phyloP scores from a whole-genome alignment of 805 yeast genomes.

The Huiozyma naganishii region DNA sequence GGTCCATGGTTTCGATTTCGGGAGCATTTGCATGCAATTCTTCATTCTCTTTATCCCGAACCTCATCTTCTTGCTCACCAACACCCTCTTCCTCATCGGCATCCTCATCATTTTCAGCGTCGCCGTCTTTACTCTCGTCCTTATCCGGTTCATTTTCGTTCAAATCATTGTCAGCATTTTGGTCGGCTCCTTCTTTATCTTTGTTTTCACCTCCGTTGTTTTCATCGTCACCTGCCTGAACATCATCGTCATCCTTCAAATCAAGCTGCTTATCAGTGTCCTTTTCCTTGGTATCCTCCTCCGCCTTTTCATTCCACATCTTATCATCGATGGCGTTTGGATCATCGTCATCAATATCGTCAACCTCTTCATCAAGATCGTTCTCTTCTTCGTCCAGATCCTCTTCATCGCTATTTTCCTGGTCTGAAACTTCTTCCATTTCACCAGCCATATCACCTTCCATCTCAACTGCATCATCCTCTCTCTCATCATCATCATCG shows the following conservation, averaged over 20 bases:
- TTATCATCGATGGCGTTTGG: constrained; percentile 93
- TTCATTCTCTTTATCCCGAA: constrained; percentile 55
- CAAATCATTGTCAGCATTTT: constrained; percentile 24
- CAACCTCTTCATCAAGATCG: constrained; percentile 80
- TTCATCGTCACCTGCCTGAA: constrained; percentile 31
- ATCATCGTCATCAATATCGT: constrained; percentile 79
- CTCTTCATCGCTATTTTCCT: constrained; percentile 45
- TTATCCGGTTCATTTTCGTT: constrained; percentile 29
- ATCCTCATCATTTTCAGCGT: constrained; percentile 41
- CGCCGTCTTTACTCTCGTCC: constrained; percentile 39
- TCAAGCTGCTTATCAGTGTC: constrained; percentile 65
- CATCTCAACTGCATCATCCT: constrained; percentile 78
- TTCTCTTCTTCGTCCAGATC: constrained; percentile 50
- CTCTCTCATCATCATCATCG: constrained; percentile 38
- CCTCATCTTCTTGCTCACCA: constrained; percentile 75
- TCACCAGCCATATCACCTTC: constrained; percentile 98
- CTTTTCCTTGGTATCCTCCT: constrained; percentile 68
- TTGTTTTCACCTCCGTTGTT: constrained; percentile 27
- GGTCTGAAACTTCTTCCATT: constrained; percentile 65
- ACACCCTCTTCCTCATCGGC: constrained; percentile 58
- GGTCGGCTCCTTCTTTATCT: constrained; percentile 24
- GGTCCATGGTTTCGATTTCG: constrained; percentile 75
- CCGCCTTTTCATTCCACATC: constrained; percentile 94
- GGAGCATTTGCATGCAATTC: constrained; percentile 66
- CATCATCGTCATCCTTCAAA: constrained; percentile 36